Base-by-base conservation (phyloP, 495 filamentous ascomycete species). In the Glarea lozoyensis region DNA sequence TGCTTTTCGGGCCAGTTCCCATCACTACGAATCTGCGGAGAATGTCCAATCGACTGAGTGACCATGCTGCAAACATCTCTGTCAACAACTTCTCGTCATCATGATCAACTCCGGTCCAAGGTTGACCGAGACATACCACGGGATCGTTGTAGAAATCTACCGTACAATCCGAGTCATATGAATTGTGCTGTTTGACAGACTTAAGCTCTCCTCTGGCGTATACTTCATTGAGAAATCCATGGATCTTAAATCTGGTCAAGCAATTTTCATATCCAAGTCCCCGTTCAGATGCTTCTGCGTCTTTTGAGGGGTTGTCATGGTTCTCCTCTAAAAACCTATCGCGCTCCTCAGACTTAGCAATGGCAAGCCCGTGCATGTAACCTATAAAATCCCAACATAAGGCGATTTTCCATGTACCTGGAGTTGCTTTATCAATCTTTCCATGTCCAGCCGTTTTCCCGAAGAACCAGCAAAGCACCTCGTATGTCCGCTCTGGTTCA, bases 391-490 rank as follows among this genome's bases (percentile, higher is more conserved):
- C 27, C 35, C 50, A 31, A 21, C 47, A 51, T 21, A 29, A 53
- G 15, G 61, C 60, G 18, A 76, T 56, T 42, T 69, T 65, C 48
- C 49, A 60, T 2, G 52, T 64, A 36, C 62, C 64, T 42, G 56
- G 58, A 31, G 52, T 57, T 44, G 37, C 61, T 40, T 29, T 5
- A 32, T 40, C 40, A 43, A 47, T 42, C 45, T 55, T 42, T 48
- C 48, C 30, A 53, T 57, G 10, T 11, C 4, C n/a, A 13, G 4
- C 6, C 17, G 5, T 10, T 12, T 38, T 23, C 18, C 38, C 40
- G 25, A 44, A 34, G 39, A 82, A 82, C 78, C 78, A 84, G 1
- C 60, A 54, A 3, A 86, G 46, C n/a, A 83, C 63, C 3, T 69
- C 56, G 10, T 64, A 54, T 2, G 76, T 62, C 30, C 60, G 67